A percentile compares a stretch with the other conserved stretches of the same genome.
Conservation (phyloP, 1,139 yeast genomes). For the Spathaspora sp. region DNA sequence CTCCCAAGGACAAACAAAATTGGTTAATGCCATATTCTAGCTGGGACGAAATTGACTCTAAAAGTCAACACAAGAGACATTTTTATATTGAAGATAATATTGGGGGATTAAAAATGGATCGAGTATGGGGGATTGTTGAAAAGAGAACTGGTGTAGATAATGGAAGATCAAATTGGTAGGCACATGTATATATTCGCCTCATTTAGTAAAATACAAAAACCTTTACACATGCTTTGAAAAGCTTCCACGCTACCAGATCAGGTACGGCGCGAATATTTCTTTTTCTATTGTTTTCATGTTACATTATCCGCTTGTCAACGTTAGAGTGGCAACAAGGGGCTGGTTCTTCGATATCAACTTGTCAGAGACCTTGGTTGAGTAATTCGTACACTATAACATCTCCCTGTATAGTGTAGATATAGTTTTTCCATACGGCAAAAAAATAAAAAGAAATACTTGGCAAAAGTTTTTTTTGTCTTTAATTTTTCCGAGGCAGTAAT, state of each 20-base stretch:
- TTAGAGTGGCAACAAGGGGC: too few relatives aligned
- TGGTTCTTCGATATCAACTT: too few relatives aligned
- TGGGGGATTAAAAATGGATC: constrained; percentile 82
- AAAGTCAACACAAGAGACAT: constrained; percentile 33
- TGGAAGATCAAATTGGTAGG: constrained; percentile 49
- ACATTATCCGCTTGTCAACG: too few relatives aligned
- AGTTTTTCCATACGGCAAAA: too few relatives aligned
- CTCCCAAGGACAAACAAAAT: constrained; percentile 21
- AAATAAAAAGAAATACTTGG: background rate
- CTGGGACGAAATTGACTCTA: constrained; percentile 50
- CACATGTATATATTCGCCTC: background rate
- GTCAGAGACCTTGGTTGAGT: background rate
- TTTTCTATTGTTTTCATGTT: background rate
- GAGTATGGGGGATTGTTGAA: constrained; percentile 80
- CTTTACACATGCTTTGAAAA: background rate
- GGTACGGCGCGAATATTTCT: background rate
- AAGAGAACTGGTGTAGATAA: constrained; percentile 62
- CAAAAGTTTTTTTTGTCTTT: too few relatives aligned
- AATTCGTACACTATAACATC: too few relatives aligned
- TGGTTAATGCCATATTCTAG: constrained; percentile 56
- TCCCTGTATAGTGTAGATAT: too few relatives aligned
- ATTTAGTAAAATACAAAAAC: too few relatives aligned
- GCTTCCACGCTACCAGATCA: background rate
- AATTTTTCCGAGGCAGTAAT: too few relatives aligned
- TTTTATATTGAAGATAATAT: constrained; percentile 69